Evolutionary conservation across 805 yeast genomes (phyloP), one percentile per base, ranked within the genome.

Genomic region (Metschnikowia anglica): DNA sequence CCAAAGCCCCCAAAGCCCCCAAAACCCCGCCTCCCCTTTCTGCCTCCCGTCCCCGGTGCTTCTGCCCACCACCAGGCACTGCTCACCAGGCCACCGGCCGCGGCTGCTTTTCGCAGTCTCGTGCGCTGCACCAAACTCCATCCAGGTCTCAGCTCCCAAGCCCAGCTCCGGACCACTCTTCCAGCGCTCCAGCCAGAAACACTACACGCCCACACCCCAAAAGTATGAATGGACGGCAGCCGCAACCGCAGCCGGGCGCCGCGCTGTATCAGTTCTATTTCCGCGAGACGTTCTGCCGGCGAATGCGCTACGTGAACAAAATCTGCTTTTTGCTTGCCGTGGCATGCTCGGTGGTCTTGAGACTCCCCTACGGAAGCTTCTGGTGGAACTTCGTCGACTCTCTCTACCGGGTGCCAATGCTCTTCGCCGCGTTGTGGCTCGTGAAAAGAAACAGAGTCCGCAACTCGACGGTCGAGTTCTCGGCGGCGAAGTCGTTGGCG

Each of bases 221-320:
- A 12, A 28, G 31, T 24, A 39, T 35, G 47, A n/a, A 39, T 25
- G 27, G n/a, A n/a, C n/a, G n/a, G n/a, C n/a, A n/a, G n/a, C n/a
- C 41, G 21, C 45, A 13, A 28, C 32, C 39, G 16, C 35, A 44
- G 24, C 37, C 42, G 34, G 43, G 46, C 31, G 31, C 31, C 32
- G 28, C 28, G 33, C 51, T 57, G 29, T 65, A 65, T 45, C 54
- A 53, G 32, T 32, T 51, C 28, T 54, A 56, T 47, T 68, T 63
- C 48, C 44, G 44, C 15, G 60, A 62, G 41, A 71, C 69, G 6
- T 49, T 59, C 30, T 41, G 51, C 34, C 66, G 68, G 45, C 51
- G 76, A 31, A 58, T 70, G 56, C 60, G 59, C 37, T 71, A 57
- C 44, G 61, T 65, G 38, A 59, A 62, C 47, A 62, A 68, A 34